Evolutionary conservation across 2,329 filamentous ascomycete genomes (phyloP), one percentile per base, ranked within the genome.

Genomic region (Fusarium secorum): DNA sequence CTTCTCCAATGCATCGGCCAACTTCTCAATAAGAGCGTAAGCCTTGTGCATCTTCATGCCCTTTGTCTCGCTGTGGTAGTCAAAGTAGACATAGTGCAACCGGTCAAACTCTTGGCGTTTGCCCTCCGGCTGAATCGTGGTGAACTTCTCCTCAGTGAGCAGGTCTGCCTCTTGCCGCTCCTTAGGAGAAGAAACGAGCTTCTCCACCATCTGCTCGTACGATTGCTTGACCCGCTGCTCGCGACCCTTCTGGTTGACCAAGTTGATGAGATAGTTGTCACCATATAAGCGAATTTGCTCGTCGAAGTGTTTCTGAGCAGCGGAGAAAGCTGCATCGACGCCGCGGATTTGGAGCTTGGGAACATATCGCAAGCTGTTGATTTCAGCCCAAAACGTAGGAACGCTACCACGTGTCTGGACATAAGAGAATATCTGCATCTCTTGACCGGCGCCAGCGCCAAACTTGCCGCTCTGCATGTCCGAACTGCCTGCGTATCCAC

Each of bases 21-120:
- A 85, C 78, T 92, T 91, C 74, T 98, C 93, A 64, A 99, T 86
- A 26, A 99, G 87, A 44, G 97, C 86, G 80, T 95, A 91, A 1
- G 95, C 95, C 52, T 95, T 93, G 80, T 99, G 91, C 93, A 96
- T 97, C 77, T 93, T 90, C 76, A 98, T 86, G 39, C 95, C 95
- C 82, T 98, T 98, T 53, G 97, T 99, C 83, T 99, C 96, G 78
- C 91, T 94, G 84, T 99, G 97, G 81, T 97, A 99, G 83, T 99
- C 96, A 79, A 99, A 99, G 84, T 98, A 99, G 75, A 98, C 83
- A 81, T 99, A 99, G 83, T 99, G 95, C 46, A 99, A 84, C 46
- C 91, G 91, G 79, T 98, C 95, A 79, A 92, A 93, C 70, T 90
- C 85, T 69, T 92, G 80, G 52, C 71, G 88, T 63, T 84, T 84